These are phyloP conservation scores for Puccinia horiana DNA, from an alignment of 1,284 basidiomycete genomes.

Conservation along the genomic window DNA sequence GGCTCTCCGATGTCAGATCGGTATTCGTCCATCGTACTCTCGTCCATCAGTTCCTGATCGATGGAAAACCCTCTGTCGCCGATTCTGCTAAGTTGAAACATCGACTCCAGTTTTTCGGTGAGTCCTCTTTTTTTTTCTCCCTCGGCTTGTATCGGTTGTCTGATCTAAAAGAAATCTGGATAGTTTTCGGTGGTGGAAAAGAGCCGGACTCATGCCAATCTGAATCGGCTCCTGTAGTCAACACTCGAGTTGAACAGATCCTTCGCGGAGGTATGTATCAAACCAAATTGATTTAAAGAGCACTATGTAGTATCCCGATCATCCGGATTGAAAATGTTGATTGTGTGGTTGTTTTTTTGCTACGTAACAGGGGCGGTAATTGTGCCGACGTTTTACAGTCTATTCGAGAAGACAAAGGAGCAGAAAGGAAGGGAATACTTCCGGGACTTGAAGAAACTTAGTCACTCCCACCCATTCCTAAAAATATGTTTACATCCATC, in stretches of 20 bases:
- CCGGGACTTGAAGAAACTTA: neutral
- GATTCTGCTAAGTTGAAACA: neutral
- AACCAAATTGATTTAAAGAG: neutral
- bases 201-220: neutral
- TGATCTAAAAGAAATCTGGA: neutral
- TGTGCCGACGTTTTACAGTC: slow-evolving; percentile 31
- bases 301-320: neutral
- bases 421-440: neutral
- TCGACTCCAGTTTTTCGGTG: slow-evolving; percentile 30
- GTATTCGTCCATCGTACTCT: slow-evolving; percentile 20
- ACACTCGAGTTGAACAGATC: slow-evolving; percentile 5
- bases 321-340: neutral
- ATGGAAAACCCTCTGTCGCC: neutral
- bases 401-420: neutral
- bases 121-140: neutral
- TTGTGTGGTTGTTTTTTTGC: neutral
- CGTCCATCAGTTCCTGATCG: neutral
- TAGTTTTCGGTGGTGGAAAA: slow-evolving; percentile 11
- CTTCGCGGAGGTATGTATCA: slow-evolving; percentile 1
- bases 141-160: neutral
- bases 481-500: slow-evolving; percentile 29
- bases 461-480: slow-evolving; percentile 3
- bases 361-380: slow-evolving; percentile 32
- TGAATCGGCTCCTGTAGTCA: neutral
- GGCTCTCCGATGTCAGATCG: neutral